These are phyloP conservation scores for Hyphopichia buzzinii DNA, from an alignment of 1,139 yeast genomes.

Conservation along the genomic window DNA sequence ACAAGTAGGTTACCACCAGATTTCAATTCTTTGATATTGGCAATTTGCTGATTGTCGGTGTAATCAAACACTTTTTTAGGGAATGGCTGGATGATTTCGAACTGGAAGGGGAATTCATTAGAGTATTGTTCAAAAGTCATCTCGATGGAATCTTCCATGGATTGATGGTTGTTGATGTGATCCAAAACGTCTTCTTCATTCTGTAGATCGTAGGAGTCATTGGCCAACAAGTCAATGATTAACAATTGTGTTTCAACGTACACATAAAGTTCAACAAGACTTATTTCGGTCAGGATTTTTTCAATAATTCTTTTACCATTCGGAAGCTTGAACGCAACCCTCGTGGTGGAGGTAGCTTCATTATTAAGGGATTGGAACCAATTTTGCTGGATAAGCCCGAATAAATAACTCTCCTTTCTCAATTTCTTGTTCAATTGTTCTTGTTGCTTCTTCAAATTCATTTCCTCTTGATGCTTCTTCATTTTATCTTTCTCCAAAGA, in stretches of 20 bases:
- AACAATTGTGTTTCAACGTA: conserved; percentile 52
- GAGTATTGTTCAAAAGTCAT: conserved; percentile 18
- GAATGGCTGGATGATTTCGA: conserved; percentile 44
- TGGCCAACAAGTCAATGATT: conserved; percentile 13
- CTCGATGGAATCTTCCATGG: conserved; percentile 5
- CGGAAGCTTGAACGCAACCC: conserved; percentile 42
- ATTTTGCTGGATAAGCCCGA: conserved; percentile 11
- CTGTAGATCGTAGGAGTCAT: conserved; percentile 11
- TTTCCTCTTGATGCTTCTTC: conserved; percentile 32
- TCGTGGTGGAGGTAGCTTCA: conserved; percentile 12
- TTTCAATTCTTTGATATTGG: conserved; percentile 26
- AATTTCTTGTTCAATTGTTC: conserved; percentile 12
- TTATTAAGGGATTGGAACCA: conserved; percentile 11
- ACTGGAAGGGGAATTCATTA: conserved; percentile 26
- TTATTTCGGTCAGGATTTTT: conserved; percentile 46
- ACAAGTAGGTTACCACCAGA: conserved; percentile 42
- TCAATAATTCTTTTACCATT: conserved; percentile 64
- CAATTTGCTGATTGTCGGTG: conserved; percentile 14
- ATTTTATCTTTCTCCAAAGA: conserved; percentile 46
- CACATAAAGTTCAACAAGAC: conserved; percentile 62
- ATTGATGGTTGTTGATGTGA: conserved; percentile 9
- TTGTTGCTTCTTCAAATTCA: conserved; percentile 11
- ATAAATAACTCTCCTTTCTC: conserved; percentile 12
- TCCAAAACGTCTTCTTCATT: conserved; percentile 12
- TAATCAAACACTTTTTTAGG: conserved; percentile 34